These are phyloP conservation scores for Geotrichum australiense DNA, from an alignment of 1,139 yeast species.

Conservation along the genomic window DNA sequence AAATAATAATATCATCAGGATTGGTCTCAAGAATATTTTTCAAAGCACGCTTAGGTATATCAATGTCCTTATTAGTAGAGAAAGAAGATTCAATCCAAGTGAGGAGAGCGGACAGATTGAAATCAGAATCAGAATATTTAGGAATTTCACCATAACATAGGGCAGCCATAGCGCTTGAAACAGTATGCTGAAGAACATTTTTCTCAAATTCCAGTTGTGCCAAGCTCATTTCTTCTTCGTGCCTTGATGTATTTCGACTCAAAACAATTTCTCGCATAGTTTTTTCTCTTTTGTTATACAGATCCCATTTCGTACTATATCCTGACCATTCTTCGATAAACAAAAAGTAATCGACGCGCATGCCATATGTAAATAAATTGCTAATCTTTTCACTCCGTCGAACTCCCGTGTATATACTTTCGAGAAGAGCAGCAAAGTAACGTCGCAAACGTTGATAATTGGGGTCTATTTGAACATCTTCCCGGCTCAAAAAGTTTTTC, in stretches of 20 bases:
- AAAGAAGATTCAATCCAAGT: slow-evolving; percentile 74
- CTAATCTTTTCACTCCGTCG: slow-evolving; percentile 39
- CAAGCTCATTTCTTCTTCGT: slow-evolving; percentile 40
- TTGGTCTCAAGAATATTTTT: slow-evolving; percentile 58
- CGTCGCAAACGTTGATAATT: slow-evolving; percentile 72
- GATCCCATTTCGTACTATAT: slow-evolving; percentile 56
- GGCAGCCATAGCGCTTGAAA: slow-evolving; percentile 78
- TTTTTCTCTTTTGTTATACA: slow-evolving; percentile 62
- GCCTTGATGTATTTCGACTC: slow-evolving; percentile 26
- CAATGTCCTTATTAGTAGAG: slow-evolving; percentile 50
- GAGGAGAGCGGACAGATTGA: slow-evolving; percentile 62
- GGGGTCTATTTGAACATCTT: slow-evolving; percentile 57
- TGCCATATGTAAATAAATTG: slow-evolving; percentile 74
- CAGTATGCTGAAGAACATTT: slow-evolving; percentile 60
- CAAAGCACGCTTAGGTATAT: slow-evolving; percentile 66
- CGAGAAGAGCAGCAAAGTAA: slow-evolving; percentile 72
- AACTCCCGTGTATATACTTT: slow-evolving; percentile 55
- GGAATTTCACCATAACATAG: slow-evolving; percentile 47
- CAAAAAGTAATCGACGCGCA: slow-evolving; percentile 74
- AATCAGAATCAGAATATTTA: slow-evolving; percentile 44
- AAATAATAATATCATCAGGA: slow-evolving; percentile 48
- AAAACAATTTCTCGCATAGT: slow-evolving; percentile 42
- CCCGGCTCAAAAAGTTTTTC: slow-evolving; percentile 53
- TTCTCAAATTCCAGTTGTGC: slow-evolving; percentile 84
- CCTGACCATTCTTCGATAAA: slow-evolving; percentile 94